Percentiles rank a stretch among this genome's conserved stretches.
phyloP scores from a whole-genome alignment of 2,329 filamentous ascomycete genomes.

The Claviceps monticola region DNA sequence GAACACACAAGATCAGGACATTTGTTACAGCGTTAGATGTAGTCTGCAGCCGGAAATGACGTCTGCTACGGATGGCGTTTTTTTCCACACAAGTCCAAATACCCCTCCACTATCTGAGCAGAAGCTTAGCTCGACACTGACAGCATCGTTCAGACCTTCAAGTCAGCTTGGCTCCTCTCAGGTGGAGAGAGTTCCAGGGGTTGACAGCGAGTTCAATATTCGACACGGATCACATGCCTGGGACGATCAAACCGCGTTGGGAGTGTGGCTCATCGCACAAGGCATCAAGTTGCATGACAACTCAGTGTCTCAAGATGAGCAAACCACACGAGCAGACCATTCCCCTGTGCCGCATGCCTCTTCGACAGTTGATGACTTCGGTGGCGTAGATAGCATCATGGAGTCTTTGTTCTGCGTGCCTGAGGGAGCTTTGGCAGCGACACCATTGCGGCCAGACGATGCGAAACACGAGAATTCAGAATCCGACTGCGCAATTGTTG shows the following conservation, averaged over 20 bases:
- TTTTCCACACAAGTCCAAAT: not conserved
- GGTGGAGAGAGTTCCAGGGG: constrained; percentile 9
- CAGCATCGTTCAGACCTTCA: constrained; percentile 1
- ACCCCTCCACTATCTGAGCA: not conserved
- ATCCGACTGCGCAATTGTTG: not conserved
- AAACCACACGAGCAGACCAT: constrained; percentile 3
- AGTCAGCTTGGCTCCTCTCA: constrained; percentile 5
- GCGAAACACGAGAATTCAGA: not conserved
- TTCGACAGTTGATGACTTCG: not conserved
- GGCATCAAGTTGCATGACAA: constrained; percentile 15
- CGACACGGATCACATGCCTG: constrained; percentile 16
- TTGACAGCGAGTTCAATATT: constrained; percentile 16
- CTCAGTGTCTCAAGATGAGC: constrained; percentile 9
- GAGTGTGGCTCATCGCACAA: constrained; percentile 24
- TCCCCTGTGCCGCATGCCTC: not conserved
- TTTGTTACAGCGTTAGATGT: not conserved
- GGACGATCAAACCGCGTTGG: constrained; percentile 22
- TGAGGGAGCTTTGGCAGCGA: not conserved
- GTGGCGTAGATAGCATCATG: constrained; percentile 7
- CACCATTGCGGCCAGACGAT: not conserved
- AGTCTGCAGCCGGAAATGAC: not conserved
- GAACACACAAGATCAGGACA: not conserved
- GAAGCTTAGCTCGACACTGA: not conserved
- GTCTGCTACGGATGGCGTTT: not conserved
- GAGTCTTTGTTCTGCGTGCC: constrained; percentile 4